Percentiles rank a stretch among this genome's conserved stretches.
phyloP scores from a whole-genome alignment of 495 filamentous ascomycete genomes.

The Hypoxylon intermedium region DNA sequence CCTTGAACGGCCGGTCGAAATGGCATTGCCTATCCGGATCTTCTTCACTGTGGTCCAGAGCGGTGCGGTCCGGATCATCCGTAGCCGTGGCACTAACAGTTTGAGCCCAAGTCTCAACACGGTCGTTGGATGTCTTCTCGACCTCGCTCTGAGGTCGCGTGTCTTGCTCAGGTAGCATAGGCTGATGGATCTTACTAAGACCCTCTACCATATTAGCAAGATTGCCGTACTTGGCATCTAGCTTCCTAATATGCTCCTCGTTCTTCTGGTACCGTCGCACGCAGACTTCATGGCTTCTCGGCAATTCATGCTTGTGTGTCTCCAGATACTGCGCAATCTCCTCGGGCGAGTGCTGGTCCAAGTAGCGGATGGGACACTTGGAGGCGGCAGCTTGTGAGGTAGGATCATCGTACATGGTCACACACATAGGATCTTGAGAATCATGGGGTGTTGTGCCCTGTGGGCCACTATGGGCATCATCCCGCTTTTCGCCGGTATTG shows the following conservation, averaged over 20 bases:
- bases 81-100: conserved; percentile 60
- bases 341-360: conserved; percentile 88
- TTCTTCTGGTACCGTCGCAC: conserved; percentile 86
- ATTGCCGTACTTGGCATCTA: conserved; percentile 91
- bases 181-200: conserved; percentile 80
- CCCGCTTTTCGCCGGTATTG: conserved; percentile 35
- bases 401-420: conserved; percentile 62
- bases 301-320: conserved; percentile 89
- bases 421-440: conserved; percentile 65
- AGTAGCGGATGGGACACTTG: conserved; percentile 85
- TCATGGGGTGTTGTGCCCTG: conserved; percentile 47
- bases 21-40: conserved; percentile 63
- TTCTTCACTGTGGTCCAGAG: conserved; percentile 46
- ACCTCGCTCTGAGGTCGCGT: conserved; percentile 53
- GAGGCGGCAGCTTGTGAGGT: conserved; percentile 60
- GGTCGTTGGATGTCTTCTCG: conserved; percentile 61
- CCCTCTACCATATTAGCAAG: conserved; percentile 90
- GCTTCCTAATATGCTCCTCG: conserved; percentile 76
- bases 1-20: conserved; percentile 82
- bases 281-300: conserved; percentile 88
- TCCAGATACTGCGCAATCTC: conserved; percentile 90
- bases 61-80: conserved; percentile 41
- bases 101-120: conserved; percentile 83
- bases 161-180: conserved; percentile 71
- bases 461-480: neutral